Conservation (phyloP, 805 yeast genomes). For the Yamadazyma olivae region DNA sequence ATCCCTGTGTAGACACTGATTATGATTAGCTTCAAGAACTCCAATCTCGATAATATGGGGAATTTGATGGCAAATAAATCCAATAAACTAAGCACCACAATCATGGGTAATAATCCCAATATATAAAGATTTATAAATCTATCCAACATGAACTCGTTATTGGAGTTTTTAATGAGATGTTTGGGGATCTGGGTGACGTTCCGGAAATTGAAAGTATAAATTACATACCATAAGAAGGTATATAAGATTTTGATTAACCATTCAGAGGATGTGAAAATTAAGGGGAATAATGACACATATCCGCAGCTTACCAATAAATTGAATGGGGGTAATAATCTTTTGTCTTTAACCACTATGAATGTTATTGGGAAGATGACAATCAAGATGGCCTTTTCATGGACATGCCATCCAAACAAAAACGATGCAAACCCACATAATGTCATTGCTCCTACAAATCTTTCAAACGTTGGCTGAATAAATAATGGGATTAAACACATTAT, state of each 20-base stretch:
- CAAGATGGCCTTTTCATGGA: conserved; percentile 96
- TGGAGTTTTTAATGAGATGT: conserved; percentile 14
- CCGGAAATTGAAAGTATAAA: conserved; percentile 68
- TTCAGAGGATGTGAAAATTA: conserved; percentile 76
- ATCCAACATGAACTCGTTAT: conserved; percentile 50
- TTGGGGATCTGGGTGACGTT: conserved; percentile 64
- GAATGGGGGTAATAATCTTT: conserved; percentile 68
- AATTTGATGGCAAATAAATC: conserved; percentile 57
- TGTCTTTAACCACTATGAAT: conserved; percentile 68
- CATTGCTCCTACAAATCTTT: conserved; percentile 77
- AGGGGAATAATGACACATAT: conserved; percentile 83
- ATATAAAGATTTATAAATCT: conserved; percentile 66
- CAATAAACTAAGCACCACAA: conserved; percentile 39
- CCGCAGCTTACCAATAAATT: conserved; percentile 75
- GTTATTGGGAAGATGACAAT: conserved; percentile 84
- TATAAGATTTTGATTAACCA: conserved; percentile 72
- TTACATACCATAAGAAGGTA: conserved; percentile 82
- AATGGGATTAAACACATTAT: conserved; percentile 72
- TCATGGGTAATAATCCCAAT: conserved; percentile 64
- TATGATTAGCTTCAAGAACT: conserved; percentile 76
- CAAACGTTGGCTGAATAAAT: conserved; percentile 64
- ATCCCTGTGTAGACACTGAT: conserved; percentile 82
- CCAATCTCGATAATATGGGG: conserved; percentile 53
- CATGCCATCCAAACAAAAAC: conserved; percentile 97
- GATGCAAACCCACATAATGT: conserved; percentile 90